Conservation (phyloP, 164 flowering plant genomes). For the Macadamia integrifolia region DNA sequence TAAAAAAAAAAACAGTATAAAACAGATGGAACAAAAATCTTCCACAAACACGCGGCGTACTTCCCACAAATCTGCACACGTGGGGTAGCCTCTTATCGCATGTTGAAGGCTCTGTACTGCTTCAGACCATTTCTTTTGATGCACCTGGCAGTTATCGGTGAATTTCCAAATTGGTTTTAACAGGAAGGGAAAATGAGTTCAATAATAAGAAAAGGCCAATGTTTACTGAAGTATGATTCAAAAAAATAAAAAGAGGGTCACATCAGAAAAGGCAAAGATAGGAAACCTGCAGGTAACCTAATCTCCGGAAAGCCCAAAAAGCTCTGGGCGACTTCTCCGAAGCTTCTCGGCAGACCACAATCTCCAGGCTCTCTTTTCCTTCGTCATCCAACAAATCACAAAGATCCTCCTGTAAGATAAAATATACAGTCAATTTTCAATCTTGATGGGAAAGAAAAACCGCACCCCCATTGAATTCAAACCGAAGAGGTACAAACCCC, state of each 20-base stretch:
- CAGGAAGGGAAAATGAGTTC: not conserved
- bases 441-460: too few relatives aligned
- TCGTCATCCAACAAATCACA: conserved; percentile 65
- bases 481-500: conserved; percentile 43
- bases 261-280: not conserved
- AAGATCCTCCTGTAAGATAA: conserved; percentile 54
- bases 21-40: not conserved
- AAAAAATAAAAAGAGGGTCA: not conserved
- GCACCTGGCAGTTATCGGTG: conserved; percentile 30
- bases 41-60: conserved; percentile 30
- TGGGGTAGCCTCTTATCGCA: conserved; percentile 87
- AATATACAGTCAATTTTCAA: not conserved
- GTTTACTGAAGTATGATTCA: not conserved
- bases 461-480: not conserved
- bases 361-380: conserved; percentile 72
- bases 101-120: conserved; percentile 90
- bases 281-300: conserved; percentile 73
- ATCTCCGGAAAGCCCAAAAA: conserved; percentile 85
- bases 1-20: not conserved
- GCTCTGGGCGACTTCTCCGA: conserved; percentile 76
- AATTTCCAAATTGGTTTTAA: not conserved
- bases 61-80: conserved; percentile 85
- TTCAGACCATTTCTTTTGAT: conserved; percentile 75
- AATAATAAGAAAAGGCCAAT: not conserved
- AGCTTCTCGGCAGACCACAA: conserved; percentile 65